phyloP scores from a whole-genome alignment of 2,329 filamentous ascomycete genomes.

The Phoma sp. region DNA sequence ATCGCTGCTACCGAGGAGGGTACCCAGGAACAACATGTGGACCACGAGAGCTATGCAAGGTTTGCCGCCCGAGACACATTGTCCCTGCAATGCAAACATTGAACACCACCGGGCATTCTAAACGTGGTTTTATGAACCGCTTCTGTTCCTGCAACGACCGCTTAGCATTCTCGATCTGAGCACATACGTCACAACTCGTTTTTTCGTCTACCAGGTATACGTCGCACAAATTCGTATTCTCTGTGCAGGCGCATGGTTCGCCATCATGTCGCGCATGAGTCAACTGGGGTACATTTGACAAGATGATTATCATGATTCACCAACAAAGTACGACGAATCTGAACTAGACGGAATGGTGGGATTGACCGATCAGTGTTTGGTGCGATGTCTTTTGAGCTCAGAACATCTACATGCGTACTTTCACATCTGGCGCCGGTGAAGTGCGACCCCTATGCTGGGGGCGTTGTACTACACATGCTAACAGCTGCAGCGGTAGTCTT shows the following conservation, averaged over 20 bases:
- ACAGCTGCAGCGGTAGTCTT: neutral
- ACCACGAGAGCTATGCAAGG: neutral
- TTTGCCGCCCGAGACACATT: neutral
- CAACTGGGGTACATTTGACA: neutral
- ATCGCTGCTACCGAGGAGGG: neutral
- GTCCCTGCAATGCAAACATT: neutral
- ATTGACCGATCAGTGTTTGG: neutral
- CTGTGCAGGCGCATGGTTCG: conserved; percentile 1
- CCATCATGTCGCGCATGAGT: conserved; percentile 9
- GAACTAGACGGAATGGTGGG: neutral
- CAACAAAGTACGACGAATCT: neutral
- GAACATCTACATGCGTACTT: neutral
- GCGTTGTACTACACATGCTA: conserved; percentile 2
- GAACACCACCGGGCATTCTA: neutral
- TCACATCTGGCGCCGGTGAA: no score
- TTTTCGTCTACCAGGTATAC: neutral
- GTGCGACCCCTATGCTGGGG: neutral
- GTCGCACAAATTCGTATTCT: conserved; percentile 3
- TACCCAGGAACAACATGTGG: neutral
- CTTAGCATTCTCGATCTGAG: no score
- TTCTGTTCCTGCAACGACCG: no score
- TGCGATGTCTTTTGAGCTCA: neutral
- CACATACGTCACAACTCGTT: conserved; percentile 2
- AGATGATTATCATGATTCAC: no score
- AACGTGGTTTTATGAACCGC: neutral